Evolutionary conservation across 495 filamentous ascomycete species (phyloP).

Genomic region (Immersiella caudata): DNA sequence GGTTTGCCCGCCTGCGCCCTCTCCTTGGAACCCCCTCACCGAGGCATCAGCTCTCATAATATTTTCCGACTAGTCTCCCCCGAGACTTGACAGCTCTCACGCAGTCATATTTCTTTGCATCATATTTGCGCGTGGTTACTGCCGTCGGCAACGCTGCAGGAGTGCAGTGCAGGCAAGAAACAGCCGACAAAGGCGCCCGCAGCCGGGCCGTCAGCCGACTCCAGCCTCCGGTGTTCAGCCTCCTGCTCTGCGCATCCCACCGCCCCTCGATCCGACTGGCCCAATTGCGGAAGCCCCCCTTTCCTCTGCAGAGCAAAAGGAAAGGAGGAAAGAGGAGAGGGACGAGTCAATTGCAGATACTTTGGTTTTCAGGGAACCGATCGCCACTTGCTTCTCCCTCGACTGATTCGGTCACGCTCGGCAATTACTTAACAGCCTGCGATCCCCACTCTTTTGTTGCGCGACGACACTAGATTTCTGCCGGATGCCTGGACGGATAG

Average conservation of each 20-base stretch:
- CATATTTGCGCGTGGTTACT: not conserved
- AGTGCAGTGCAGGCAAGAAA: not conserved
- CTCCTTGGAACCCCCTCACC: not conserved
- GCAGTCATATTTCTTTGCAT: not conserved
- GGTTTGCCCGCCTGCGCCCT: not conserved
- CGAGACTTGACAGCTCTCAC: not conserved
- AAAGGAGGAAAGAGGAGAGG: slow-evolving; percentile 6
- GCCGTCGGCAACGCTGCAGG: not conserved
- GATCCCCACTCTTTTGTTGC: not conserved
- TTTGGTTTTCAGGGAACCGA: not conserved
- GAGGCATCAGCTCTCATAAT: not conserved
- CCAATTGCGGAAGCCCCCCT: slow-evolving; percentile 9
- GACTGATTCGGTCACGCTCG: not conserved
- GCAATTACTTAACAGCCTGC: not conserved
- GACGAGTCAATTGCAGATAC: not conserved
- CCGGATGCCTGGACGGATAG: not conserved
- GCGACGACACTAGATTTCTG: not conserved
- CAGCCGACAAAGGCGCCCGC: not conserved
- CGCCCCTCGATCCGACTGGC: slow-evolving; percentile 13
- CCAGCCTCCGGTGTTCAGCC: slow-evolving; percentile 16
- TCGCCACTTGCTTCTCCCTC: not conserved
- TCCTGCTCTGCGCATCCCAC: slow-evolving; percentile 2
- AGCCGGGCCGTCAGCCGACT: slow-evolving; percentile 2
- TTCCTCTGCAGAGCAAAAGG: slow-evolving; percentile 18
- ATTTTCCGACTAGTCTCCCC: not conserved